Base-by-base conservation (phyloP, 805 yeast genomes). In the Starmerella gropengiesseri region DNA sequence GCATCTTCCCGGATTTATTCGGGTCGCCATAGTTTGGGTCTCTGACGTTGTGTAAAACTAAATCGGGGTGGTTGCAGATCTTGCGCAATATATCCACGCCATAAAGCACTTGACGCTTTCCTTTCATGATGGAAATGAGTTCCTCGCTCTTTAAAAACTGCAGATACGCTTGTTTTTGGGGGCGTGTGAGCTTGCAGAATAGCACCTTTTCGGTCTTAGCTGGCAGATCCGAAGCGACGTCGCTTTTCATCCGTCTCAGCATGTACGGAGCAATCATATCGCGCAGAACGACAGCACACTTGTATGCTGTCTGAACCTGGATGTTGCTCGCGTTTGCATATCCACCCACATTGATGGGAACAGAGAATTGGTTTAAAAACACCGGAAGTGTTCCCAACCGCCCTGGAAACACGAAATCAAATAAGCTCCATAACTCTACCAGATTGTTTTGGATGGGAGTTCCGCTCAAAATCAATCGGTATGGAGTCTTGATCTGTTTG, bases 381-480 rank as follows among this genome's bases (percentile, higher is more conserved):
- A 91, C 89, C 0, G 98, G 98, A 19, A 91, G 65, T 0, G 98
- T 91, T 0, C 98, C 98, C 18, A 91, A 63, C 48, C 94, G 67
- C 0, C 98, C 98, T 0, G 98, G 98, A 55, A 81, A 87, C 2
- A 87, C 81, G 63, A 91, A 91, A 56, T 91, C 98, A 64, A 91
- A 89, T 36, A 91, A 63, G 41, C 94, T 81, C 98, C 98, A 91
- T 17, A 91, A 63, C 60, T 91, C 98, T 16, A 78, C 74, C 45
- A 91, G 64, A 54, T 91, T 91, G 61, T 91, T 91, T 58, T 91
- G 98, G 41, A 91, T 86, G 0, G 98, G 98, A 0, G 98, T 91
- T 2, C 98, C 98, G 0, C 95, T 84, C 17, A 91, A 61, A 48
- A 91, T 89, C 3, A 91, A 68, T 50, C 98, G 67, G 59, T 91